phyloP scores from a whole-genome alignment of 2,329 filamentous ascomycete species.

The Mycocentrospora acerina region DNA sequence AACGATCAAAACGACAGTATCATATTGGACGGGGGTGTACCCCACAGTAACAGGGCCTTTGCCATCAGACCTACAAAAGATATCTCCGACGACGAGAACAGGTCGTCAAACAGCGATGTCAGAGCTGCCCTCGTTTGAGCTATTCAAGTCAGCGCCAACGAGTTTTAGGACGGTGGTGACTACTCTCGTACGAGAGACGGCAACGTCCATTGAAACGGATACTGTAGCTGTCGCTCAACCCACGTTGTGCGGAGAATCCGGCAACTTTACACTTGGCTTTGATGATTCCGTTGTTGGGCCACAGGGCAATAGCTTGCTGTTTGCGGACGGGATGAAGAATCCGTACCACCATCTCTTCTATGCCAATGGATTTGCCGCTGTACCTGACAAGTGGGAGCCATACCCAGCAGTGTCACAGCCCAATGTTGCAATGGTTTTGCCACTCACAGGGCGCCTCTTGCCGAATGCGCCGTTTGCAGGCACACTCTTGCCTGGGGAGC shows the following conservation, averaged over 20 bases:
- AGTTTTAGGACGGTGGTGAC: constrained; percentile 16
- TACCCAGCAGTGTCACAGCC: constrained; percentile 50
- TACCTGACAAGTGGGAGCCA: constrained; percentile 47
- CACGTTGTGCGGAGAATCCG: constrained; percentile 46
- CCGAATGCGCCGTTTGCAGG: constrained; percentile 35
- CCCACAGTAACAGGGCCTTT: constrained; percentile 28
- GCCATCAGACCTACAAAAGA: constrained; percentile 21
- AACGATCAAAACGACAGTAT: constrained; percentile 29
- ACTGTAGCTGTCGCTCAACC: constrained; percentile 13
- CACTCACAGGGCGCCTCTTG: constrained; percentile 31
- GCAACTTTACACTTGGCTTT: constrained; percentile 45
- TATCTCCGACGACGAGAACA: constrained; percentile 25
- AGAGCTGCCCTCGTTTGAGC: constrained; percentile 15
- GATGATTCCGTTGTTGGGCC: constrained; percentile 24
- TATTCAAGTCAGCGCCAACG: constrained; percentile 13
- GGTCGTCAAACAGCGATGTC: constrained; percentile 24
- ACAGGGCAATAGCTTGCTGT: constrained; percentile 38
- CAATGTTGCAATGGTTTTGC: constrained; percentile 51
- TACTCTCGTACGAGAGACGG: constrained; percentile 7
- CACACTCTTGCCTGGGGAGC: constrained; percentile 46
- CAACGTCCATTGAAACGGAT: neutral
- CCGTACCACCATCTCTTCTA: constrained; percentile 56
- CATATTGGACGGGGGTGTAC: constrained; percentile 37
- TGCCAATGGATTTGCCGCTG: constrained; percentile 53
- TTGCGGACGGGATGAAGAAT: constrained; percentile 44